A percentile compares a stretch with the other conserved stretches of the same genome.
Conservation (phyloP, 2,329 filamentous ascomycete species). For the Didymella pomorum region DNA sequence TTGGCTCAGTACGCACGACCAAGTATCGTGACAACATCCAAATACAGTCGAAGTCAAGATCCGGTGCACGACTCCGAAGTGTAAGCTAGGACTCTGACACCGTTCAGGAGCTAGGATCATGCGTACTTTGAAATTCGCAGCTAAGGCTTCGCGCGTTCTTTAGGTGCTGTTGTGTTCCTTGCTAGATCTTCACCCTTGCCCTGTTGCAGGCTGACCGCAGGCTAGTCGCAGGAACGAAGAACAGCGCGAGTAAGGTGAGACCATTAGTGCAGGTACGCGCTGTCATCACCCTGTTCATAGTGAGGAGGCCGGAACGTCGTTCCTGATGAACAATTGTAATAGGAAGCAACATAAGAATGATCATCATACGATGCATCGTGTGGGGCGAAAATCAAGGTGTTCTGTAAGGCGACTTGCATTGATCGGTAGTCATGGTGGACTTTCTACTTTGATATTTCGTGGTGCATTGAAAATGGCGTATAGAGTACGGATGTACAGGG, state of each 20-base stretch:
- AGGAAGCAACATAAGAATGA: constrained; percentile 3
- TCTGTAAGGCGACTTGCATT: constrained; percentile 19
- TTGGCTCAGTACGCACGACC: neutral
- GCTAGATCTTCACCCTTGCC: constrained; percentile 2
- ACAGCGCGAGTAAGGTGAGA: constrained; percentile 15
- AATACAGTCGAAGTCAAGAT: neutral
- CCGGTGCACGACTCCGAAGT: neutral
- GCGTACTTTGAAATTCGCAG: constrained; percentile 1
- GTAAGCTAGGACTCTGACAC: neutral
- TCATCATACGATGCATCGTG: constrained; percentile 7
- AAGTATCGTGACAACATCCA: constrained; percentile 1
- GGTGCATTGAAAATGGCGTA: constrained; percentile 7
- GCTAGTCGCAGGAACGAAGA: constrained; percentile 14
- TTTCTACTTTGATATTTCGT: constrained; percentile 7
- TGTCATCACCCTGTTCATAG: constrained; percentile 17
- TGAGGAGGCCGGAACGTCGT: constrained; percentile 18
- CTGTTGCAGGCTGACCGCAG: constrained; percentile 12
- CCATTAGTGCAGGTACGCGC: constrained; percentile 24
- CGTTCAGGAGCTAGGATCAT: constrained; percentile 7
- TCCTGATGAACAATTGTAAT: constrained; percentile 16
- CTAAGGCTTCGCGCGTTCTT: neutral
- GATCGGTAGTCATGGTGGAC: constrained; percentile 17
- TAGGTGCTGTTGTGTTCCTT: constrained; percentile 10
- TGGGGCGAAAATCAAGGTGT: neutral
- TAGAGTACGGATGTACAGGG: constrained; percentile 1